Base-by-base conservation (phyloP, 192 early-diverging fungal species). In the Funneliformis geosporum region DNA sequence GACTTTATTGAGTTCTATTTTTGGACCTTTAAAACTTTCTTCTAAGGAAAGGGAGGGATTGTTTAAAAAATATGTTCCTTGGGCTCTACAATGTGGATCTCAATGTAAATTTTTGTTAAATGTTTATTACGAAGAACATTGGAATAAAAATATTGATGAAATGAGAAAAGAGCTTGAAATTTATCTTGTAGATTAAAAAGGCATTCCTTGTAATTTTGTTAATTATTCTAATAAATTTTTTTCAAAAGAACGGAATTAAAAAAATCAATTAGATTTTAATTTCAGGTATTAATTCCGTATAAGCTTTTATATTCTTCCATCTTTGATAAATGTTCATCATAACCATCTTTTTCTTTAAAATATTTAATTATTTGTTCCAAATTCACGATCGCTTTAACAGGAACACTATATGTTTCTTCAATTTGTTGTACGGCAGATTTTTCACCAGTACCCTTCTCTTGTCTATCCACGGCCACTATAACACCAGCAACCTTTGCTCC, bases 351-450 rank as follows among this genome's bases (percentile, higher is more conserved):
- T 82, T 92, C 90, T 73, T 88, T 85, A 86, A 99, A 85, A 85
- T 93, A 98, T 83, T 94, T 90, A 77, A 98, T 92, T 60, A 99
- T 95, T 75, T 95, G 86, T 47, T 89, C 91, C 85, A 99, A 88
- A 25, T 82, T 91, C 18, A 99, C 94, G 60, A 99, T 98, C 18
- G 93, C 89, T 60, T 92, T 87, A 38, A 99, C 96, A 14, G 94
- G 91, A 27, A 95, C 85, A 21, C 88, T 87, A 72, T 92, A 94
- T 60, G 96, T 91, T 62, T 89, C 80, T 85, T 97, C 88, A 23
- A 99, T 92, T 84, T 96, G 96, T 85, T 97, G 95, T 78, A 98
- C 97, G 33, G 98, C 96, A 33, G 93, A 95, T 33, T 86, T 80
- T 1, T 91, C 89, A 11, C 84, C 84, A 59, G 80, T 80, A 39